Base-by-base conservation (phyloP, 371 early-diverging fungal species). In the Mycotypha africana region DNA sequence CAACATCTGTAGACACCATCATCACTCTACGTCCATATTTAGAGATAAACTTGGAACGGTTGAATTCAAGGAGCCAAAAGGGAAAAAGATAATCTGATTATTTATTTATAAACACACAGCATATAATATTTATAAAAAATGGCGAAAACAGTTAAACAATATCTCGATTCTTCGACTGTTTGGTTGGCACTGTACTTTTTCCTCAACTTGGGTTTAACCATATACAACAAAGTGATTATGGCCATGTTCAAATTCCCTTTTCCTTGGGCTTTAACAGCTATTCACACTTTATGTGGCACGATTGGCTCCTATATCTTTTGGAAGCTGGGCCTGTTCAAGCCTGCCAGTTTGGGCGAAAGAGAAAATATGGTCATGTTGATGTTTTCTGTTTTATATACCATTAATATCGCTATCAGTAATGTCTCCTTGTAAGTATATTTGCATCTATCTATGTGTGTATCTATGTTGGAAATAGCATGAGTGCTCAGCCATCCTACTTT, bases 221-320 rank as follows among this genome's bases (percentile, higher is more conserved):
- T 93, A 28, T 88, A 89, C 66, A 90, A 86, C 76, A 93, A 93
- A 71, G 75, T 82, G 37, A 81, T 93, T 43, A 66, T 92, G 53
- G 74, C 81, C 44, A 60, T 80, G 36, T 79, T 82, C 53, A 54
- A 74, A 14, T 93, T 92, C 59, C 76, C 78, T 10, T 91, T 84
- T 54, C 94, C 94, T 4, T 93, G 94, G 94, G 80, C 86, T 20
- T 62, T 93, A 8, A 92, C 94, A 0, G 89, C 88, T 2, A 76
- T 90, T 43, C 94, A 93, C 53, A 82, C 86, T 3, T 56, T 89
- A 11, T 78, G 81, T 43, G 79, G 86, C 34, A 74, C 81, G n/a
- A 58, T 85, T 23, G 91, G 90, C 1, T 76, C 76, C 41, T 74
- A 67, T 37, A 35, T 64, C 14, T 77, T 86, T 40, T 74, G 60